A percentile compares a stretch with the other conserved stretches of the same genome.
These are phyloP conservation scores for Acacia crassicarpa DNA, from an alignment of 306 rosid genomes.

Conservation along the genomic window DNA sequence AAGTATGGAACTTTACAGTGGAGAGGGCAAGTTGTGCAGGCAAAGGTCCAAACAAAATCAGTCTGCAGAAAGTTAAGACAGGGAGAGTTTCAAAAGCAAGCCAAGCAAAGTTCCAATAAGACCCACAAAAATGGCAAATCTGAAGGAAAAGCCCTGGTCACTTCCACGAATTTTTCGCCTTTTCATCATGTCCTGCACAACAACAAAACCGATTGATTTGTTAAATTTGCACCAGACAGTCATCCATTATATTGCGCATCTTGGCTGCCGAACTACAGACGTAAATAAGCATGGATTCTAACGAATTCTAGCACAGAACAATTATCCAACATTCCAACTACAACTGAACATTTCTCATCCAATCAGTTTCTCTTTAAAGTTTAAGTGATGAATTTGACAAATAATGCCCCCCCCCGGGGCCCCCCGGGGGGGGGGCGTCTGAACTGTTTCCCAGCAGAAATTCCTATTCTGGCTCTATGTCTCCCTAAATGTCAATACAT, in stretches of 20 bases:
- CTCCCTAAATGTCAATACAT: background rate
- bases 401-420: background rate
- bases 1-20: conserved; percentile 37
- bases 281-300: background rate
- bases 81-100: conserved; percentile 70
- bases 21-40: conserved; percentile 29
- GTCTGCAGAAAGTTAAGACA: conserved; percentile 65
- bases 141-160: conserved; percentile 73
- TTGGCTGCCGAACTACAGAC: background rate
- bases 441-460: background rate
- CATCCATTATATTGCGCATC: background rate
- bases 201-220: background rate
- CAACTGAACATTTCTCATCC: background rate
- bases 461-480: background rate
- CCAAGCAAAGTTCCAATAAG: conserved; percentile 81
- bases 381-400: background rate
- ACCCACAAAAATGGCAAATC: conserved; percentile 72
- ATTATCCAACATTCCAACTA: background rate
- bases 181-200: conserved; percentile 67
- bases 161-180: conserved; percentile 59
- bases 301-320: conserved; percentile 3
- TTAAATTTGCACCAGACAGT: background rate
- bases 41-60: conserved; percentile 37
- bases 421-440: no score
- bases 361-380: background rate